Evolutionary conservation across 164 flowering plant genomes (phyloP), one percentile per base, ranked within the genome.

Genomic region (Annona squamosa): DNA sequence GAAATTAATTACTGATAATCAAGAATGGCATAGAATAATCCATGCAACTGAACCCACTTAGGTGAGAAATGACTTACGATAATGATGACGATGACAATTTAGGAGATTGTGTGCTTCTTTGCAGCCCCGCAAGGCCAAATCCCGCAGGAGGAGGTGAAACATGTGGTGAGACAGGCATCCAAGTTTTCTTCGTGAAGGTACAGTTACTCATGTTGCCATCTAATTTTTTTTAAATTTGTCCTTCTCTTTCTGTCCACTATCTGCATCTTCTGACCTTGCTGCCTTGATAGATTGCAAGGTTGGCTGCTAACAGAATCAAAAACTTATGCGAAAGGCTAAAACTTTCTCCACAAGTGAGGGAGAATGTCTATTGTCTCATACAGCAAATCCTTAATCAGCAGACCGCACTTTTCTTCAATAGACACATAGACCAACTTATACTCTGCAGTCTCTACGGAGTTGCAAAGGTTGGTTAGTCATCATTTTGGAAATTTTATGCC

Each of bases 101-200:
- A 9, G 9, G 59, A 4, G 13, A 52, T 52, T 16, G 2, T 10
- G 43, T 63, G 41, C 52, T 63, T 46, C 17, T 44, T 73, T 82
- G 78, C 89, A 96, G 99, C 82, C 99, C 98, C 48, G 87, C 90
- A 65, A 86, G 93, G 70, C 96, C 93, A 72, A 89, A 80, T 77
- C 97, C 96, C 10, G 90, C 88, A 76, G 96, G 96, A 75, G 92
- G 91, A 77, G 99, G 99, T 68, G 99, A 94, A 87, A 96, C 99
- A 65, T 96, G 96, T 79, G 99, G 97, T 10, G 99, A 96, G 81
- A 94, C 99, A 47, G 95, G 94, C 72, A 89, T 93, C 57, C 88
- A 80, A 76, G 80, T 96, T 26, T 91, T 94, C 79, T 92, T 96
- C 76, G 78, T 82, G 77, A 96, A 94, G 98, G 99, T 96, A 82